Percentiles rank a stretch among this genome's conserved stretches.
Conservation (phyloP, 2,329 filamentous ascomycete genomes). For the Ophiostoma tasmaniense region DNA sequence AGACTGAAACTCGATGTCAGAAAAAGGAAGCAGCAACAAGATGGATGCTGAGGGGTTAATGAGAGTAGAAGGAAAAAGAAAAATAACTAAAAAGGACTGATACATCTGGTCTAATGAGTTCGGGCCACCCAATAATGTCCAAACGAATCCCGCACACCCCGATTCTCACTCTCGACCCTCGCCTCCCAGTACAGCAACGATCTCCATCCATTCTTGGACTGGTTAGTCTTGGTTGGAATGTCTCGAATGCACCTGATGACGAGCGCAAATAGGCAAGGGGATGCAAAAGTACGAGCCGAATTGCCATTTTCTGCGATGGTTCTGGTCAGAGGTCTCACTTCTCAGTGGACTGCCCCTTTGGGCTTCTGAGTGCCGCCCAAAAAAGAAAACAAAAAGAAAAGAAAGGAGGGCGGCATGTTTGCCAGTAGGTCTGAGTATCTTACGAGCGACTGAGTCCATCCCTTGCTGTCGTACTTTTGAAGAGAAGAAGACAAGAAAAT, state of each 20-base stretch:
- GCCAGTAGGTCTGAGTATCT: conserved; percentile 1
- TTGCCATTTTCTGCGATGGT: background rate
- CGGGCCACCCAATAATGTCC: background rate
- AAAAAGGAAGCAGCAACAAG: background rate
- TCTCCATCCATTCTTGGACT: background rate
- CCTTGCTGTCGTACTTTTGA: conserved; percentile 3
- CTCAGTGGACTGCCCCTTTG: background rate
- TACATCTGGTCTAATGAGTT: background rate
- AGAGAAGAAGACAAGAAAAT: background rate
- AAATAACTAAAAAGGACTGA: background rate
- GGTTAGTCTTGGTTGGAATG: background rate
- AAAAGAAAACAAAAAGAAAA: background rate
- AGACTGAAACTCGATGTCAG: background rate
- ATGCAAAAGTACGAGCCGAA: background rate
- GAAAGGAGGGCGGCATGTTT: background rate
- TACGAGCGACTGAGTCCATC: background rate
- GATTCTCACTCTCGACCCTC: background rate
- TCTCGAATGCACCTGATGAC: background rate
- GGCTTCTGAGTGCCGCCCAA: background rate
- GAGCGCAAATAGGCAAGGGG: background rate
- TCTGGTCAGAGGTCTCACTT: background rate
- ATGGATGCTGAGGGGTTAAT: background rate
- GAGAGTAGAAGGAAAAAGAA: background rate
- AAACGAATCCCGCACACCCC: background rate
- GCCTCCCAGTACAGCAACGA: background rate